Evolutionary conservation across 805 yeast genomes (phyloP).

Genomic region (Hanseniaspora guilliermondii): DNA sequence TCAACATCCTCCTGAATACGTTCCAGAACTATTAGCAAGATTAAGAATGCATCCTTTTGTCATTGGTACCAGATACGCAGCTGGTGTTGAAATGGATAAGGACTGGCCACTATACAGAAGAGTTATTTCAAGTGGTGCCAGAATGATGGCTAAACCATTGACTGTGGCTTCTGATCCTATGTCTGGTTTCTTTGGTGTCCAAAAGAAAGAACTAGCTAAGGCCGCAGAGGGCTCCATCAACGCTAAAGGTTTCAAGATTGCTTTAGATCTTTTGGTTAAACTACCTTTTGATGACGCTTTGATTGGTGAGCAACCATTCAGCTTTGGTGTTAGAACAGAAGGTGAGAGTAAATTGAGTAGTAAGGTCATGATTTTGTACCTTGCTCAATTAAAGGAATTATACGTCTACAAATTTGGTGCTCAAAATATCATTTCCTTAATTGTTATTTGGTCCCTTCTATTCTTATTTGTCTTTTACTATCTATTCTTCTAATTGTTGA

Average conservation of each 20-base stretch:
- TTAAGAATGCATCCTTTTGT: conserved; percentile 34
- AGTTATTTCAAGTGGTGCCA: conserved; percentile 38
- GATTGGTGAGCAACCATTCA: conserved; percentile 39
- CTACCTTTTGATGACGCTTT: conserved; percentile 31
- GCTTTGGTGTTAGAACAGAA: conserved; percentile 43
- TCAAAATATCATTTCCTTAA: conserved; percentile 27
- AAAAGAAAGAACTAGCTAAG: conserved; percentile 31
- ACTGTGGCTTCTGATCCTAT: conserved; percentile 43
- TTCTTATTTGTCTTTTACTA: conserved; percentile 25
- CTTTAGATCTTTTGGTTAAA: conserved; percentile 37
- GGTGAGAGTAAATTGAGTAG: conserved; percentile 41
- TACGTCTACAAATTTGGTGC: conserved; percentile 37
- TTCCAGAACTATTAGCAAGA: conserved; percentile 33
- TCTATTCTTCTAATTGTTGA: conserved; percentile 15
- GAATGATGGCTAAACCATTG: conserved; percentile 37
- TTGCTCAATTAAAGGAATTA: conserved; percentile 36
- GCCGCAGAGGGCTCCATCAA: conserved; percentile 29
- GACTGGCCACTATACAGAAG: conserved; percentile 43
- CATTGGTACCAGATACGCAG: conserved; percentile 42
- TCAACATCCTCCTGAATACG: conserved; percentile 43
- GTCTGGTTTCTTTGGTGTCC: conserved; percentile 43
- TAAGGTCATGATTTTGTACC: conserved; percentile 37
- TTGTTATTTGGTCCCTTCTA: conserved; percentile 25
- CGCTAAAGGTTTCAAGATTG: conserved; percentile 39
- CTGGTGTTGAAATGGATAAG: conserved; percentile 42